phyloP scores from a whole-genome alignment of 1,284 basidiomycete species.

The Microstroma glucosiphilum region DNA sequence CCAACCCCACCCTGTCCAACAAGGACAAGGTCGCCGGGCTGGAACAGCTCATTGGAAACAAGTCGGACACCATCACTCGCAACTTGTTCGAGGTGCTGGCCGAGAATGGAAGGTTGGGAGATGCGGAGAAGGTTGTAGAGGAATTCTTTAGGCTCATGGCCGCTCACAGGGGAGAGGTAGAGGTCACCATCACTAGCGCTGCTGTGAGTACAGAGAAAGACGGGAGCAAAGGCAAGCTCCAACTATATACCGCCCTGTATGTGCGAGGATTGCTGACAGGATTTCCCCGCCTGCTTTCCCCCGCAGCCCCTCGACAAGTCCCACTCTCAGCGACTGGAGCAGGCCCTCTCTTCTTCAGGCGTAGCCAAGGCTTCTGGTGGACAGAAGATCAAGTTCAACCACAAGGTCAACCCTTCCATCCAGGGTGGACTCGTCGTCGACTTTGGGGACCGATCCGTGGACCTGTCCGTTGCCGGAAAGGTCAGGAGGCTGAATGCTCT shows the following conservation, averaged over 20 bases:
- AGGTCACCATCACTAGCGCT: slow-evolving; percentile 74
- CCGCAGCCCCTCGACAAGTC: slow-evolving; percentile 43
- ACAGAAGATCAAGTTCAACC: slow-evolving; percentile 45
- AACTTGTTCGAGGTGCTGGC: slow-evolving; percentile 86
- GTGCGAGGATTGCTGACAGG: no score
- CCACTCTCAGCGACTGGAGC: slow-evolving; percentile 40
- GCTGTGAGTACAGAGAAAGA: slow-evolving; percentile 52
- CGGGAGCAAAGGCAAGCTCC: background rate
- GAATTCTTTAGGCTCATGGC: slow-evolving; percentile 85
- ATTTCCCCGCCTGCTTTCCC: no score
- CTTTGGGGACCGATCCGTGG: slow-evolving; percentile 96
- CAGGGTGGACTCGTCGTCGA: slow-evolving; percentile 76
- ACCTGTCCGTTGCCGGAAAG: slow-evolving; percentile 83
- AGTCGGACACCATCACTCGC: slow-evolving; percentile 45
- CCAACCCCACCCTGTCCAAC: slow-evolving; percentile 80
- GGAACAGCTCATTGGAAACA: slow-evolving; percentile 58
- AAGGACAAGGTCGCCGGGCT: slow-evolving; percentile 70
- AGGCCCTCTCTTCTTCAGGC: slow-evolving; percentile 42
- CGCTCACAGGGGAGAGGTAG: slow-evolving; percentile 86
- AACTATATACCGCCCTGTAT: background rate
- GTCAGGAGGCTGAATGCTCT: slow-evolving; percentile 90
- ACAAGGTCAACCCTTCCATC: slow-evolving; percentile 47
- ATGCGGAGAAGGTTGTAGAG: slow-evolving; percentile 79
- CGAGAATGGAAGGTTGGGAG: slow-evolving; percentile 83
- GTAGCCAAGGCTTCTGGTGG: slow-evolving; percentile 39